These are phyloP conservation scores for Prunus mira DNA, from an alignment of 306 rosid genomes.

Conservation along the genomic window DNA sequence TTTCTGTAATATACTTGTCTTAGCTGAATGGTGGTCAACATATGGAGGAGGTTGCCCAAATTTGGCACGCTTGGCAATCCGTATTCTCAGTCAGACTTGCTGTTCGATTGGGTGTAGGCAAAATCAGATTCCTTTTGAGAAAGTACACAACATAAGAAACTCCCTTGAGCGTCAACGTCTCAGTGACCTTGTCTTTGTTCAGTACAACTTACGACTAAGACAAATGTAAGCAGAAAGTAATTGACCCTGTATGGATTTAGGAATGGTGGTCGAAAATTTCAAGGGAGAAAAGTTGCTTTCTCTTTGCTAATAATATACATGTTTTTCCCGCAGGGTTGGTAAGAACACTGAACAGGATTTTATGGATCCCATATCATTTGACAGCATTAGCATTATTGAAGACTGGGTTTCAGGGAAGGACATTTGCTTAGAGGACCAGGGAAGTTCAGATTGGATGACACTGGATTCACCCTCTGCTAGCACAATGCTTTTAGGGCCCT, in stretches of 20 bases:
- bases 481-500: conserved; percentile 47
- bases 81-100: conserved; percentile 88
- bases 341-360: conserved; percentile 49
- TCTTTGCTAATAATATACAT: conserved; percentile 9
- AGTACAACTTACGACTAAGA: conserved; percentile 37
- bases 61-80: conserved; percentile 75
- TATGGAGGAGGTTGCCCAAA: conserved; percentile 90
- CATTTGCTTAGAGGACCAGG: conserved; percentile 49
- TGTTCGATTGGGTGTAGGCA: conserved; percentile 44
- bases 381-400: conserved; percentile 40
- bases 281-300: conserved; percentile 5
- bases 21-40: conserved; percentile 98
- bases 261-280: conserved; percentile 18
- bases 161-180: conserved; percentile 74
- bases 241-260: conserved; percentile 11
- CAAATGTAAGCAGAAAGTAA: conserved; percentile 33
- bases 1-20: conserved; percentile 24
- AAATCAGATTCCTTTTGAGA: conserved; percentile 54
- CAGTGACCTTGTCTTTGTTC: conserved; percentile 76
- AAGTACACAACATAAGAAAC: conserved; percentile 53
- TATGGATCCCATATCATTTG: conserved; percentile 63
- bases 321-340: conserved; percentile 42
- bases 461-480: conserved; percentile 53
- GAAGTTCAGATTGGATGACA: conserved; percentile 57
- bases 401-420: conserved; percentile 69